Evolutionary conservation across 768 basidiomycete genomes (phyloP), one percentile per base, ranked within the genome.

Genomic region (Suillus sp.): DNA sequence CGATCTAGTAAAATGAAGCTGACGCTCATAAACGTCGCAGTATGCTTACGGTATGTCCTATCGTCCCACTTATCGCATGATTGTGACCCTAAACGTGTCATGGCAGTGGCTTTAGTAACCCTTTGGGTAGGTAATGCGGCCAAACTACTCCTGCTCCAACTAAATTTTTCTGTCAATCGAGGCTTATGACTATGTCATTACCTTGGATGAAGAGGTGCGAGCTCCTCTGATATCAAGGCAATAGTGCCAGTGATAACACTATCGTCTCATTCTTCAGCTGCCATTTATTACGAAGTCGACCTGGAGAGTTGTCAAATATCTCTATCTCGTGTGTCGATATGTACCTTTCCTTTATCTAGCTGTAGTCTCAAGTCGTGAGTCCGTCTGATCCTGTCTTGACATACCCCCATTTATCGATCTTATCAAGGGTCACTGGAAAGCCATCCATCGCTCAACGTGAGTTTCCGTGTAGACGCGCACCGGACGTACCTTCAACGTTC

Each of bases 351-450:
- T 56, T 54, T 42, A 45, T 50, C 45, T 61, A 20, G 18, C 25
- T 6, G 38, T 14, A 18, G 27, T 38, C 10, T 27, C 35, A 4
- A 25, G 27, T 16, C 60, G 60, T 61, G 42, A 61, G 60, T 59
- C 25, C 10, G 22, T n/a, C 9, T 10, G 4, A 6, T 4, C 8
- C 20, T 30, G 20, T 30, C 25, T 20, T 11, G 25, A 37, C 35
- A 5, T 25, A 11, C 51, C 53, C 32, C 32, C 22, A 13, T 57
- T 58, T 56, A 25, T 27, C 16, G 4, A 27, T 38, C 2, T 11
- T 3, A 57, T 40, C 9, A 30, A 57, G 87, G 60, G 82, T 4
- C 38, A 3, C 27, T 40, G 7, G 38, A 40, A 8, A 65, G 2
- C 4, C 2, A 57, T 7, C 56, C 56, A 30, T 40, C 27, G 27